Evolutionary conservation across 768 basidiomycete species (phyloP), one percentile per base, ranked within the genome.

Genomic region (Amanita phalloides): DNA sequence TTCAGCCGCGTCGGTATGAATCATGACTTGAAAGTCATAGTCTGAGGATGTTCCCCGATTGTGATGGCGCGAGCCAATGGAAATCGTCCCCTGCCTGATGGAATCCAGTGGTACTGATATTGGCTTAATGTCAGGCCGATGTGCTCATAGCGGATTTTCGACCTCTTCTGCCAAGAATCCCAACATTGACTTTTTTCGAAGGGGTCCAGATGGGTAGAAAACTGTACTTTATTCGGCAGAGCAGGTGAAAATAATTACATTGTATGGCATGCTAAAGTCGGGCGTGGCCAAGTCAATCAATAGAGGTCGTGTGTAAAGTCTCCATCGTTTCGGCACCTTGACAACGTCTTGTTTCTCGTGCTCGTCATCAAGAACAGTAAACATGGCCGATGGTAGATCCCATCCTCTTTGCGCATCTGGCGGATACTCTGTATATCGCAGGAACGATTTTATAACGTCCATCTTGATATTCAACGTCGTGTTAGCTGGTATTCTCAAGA

Each of bases 251-350:
- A 97, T 97, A 67, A 98, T 97, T 44, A 98, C 95, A 69, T 98
- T 99, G 71, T 98, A 98, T 1, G 96, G 96, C 96, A 98, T 98
- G 66, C 90, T 93, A 64, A 98, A 98, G 65, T 98, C 96, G 0
- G 95, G 96, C 33, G 91, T 92, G n/a, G 95, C 86, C n/a, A 96
- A 77, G 64, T 94, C 91, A 42, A 94, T 80, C 35, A 98, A 79
- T 23, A 95, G 74, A 7, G 84, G 76, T 0, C 80, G 73, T 1
- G 90, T 92, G 65, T 95, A 95, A 43, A 96, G 75, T 42, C 84
- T 66, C 45, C 45, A 48, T 28, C 44, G 42, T 45, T 32, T 35
- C 5, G 28, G 42, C 3, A 41, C 7, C 25, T 42, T 26, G 48
- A 25, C 17, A 7, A 21, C 26, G 30, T 32, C 39, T 10, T 10